Base-by-base conservation (phyloP, 2,329 filamentous ascomycete genomes). In the Aspergillus latus region DNA sequence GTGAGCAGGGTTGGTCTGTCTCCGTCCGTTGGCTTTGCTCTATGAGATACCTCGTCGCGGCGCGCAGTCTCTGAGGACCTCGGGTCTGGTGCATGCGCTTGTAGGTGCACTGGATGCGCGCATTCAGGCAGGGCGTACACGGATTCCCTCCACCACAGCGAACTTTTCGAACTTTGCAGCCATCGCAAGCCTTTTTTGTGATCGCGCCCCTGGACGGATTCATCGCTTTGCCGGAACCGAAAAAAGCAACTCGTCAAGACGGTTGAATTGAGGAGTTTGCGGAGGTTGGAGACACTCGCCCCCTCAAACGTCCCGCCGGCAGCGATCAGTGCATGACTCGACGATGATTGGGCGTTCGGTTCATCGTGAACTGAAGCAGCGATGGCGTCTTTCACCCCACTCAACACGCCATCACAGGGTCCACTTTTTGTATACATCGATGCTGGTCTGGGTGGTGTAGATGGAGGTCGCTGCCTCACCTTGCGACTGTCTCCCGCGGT, bases 161-260 rank as follows among this genome's bases (percentile, higher is more conserved):
- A 57, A 82, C 77, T 68, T 82, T 82, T 53, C 80, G 75, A 42
- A 82, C 74, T 68, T 80, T 81, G 69, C 80, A 82, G 16, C 75
- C 78, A 59, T 82, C 80, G 64, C 80, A 82, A 9, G 79, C 78
- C 30, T 77, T 64, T 56, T 74, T 76, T 43, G 67, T 66, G 42
- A 70, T 4, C 11, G 49, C 15, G 50, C 37, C 58, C 56, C 50
- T 30, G 55, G 56, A 16, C 58, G 53, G 59, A 62, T 64, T 26
- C 40, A 42, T 42, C 28, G 37, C 15, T 16, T 29, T 32, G 45
- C 45, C 36, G 2, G 26, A 16, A 6, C 7, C 39, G n/a, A 42
- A 16, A 36, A 42, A 42, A 30, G 30, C 40, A n/a, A 39, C 15
- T 28, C 21, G 26, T 16, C 21, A 10, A 11, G 16, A 15, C 13